Evolutionary conservation across 306 rosid genomes (phyloP), one percentile per base, ranked within the genome.

Genomic region (Citrullus amarus): DNA sequence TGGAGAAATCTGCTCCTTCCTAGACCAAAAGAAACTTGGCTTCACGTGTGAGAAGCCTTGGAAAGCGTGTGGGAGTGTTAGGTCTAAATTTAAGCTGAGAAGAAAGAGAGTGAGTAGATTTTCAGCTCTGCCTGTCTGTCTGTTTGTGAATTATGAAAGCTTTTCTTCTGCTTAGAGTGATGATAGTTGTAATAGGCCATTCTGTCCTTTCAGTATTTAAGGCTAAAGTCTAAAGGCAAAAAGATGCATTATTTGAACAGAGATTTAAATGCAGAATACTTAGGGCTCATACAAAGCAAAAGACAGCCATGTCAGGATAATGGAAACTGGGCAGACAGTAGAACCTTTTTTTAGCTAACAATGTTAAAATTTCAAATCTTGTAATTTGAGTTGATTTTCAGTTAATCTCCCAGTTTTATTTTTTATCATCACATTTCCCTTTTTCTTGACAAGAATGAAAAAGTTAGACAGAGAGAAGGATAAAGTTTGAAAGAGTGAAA

Each of bases 31-130:
- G 79, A 74, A 65, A 77, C 30, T 68, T 55, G 28, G 9, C 60
- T 38, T 85, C 81, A 81, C 86, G 79, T 85, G 80, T 75, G 65
- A 63, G 86, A 79, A 55, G 63, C 66, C 87, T 87, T 85, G 65
- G 57, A 22, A 44, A 44, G 38, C 75, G 75, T 43, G 75, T 2
- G 55, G 75, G 13, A 0, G 14, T 12, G 10, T n/a, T 6, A 68
- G 75, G 75, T 68, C 15, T 43, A 68, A 68, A 57, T 63, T 66
- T 71, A 78, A 81, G 79, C 84, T 17, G 32, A 41, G 34, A 68
- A 68, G 74, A 38, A 9, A 39, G 20, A 18, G 74, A 39, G 20
- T 5, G 57, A 48, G 76, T 46, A 70, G 76, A 72, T 48, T 13
- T 46, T 43, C 53, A 70, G 56, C 56, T 70, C 54, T 48, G 54